Evolutionary conservation across 2,329 filamentous ascomycete genomes (phyloP).

Genomic region (Allantophomopsis cytisporea): DNA sequence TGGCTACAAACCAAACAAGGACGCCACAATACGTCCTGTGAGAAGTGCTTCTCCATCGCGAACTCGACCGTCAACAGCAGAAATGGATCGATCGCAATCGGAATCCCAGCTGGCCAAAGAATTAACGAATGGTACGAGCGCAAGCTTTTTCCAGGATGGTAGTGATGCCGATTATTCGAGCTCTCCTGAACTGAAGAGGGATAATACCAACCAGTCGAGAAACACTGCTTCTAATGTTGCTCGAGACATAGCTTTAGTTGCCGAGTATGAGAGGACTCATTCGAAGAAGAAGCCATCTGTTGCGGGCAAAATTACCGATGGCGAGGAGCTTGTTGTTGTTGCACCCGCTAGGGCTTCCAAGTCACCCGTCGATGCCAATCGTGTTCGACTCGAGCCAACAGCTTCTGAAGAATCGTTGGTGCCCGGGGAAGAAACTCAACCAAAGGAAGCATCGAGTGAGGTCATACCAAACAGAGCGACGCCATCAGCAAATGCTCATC

Average conservation of each 20-base stretch:
- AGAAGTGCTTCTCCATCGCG: too few relatives aligned
- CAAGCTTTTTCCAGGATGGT: too few relatives aligned
- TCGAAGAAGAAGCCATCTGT: conserved; percentile 9
- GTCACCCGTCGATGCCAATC: conserved; percentile 2
- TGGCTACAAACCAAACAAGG: conserved; percentile 59
- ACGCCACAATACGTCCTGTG: conserved; percentile 57
- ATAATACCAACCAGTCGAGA: not conserved
- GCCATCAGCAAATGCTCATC: conserved; percentile 23
- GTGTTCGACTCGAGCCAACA: conserved; percentile 16
- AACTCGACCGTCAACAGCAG: too few relatives aligned
- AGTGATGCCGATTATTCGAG: too few relatives aligned
- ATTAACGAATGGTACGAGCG: too few relatives aligned
- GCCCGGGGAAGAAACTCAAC: conserved; percentile 5
- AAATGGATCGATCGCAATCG: too few relatives aligned
- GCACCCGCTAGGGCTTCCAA: not conserved
- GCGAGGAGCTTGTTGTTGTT: not conserved
- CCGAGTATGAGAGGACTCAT: conserved; percentile 14
- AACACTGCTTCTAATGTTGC: not conserved
- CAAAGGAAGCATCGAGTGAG: conserved; percentile 10
- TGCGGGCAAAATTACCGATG: conserved; percentile 3
- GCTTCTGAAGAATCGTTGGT: conserved; percentile 16
- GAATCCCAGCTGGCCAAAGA: too few relatives aligned
- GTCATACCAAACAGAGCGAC: conserved; percentile 21
- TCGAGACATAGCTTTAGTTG: conserved; percentile 14
- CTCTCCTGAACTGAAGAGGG: not conserved